Evolutionary conservation across 2,329 filamentous ascomycete genomes (phyloP).

Genomic region (Ophioceras dolichostomum): DNA sequence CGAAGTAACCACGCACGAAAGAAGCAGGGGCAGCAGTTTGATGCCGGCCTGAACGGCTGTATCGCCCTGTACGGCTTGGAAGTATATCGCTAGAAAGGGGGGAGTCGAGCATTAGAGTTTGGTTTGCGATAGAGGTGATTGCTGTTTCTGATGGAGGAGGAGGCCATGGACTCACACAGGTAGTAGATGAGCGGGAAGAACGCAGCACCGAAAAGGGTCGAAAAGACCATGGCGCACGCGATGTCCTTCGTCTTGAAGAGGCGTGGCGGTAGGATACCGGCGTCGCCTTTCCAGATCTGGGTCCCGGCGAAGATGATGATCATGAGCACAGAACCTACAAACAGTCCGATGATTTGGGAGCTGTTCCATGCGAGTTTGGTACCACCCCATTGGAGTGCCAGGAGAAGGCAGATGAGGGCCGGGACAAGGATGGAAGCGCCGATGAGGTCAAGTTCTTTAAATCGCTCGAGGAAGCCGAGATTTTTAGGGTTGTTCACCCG

Average conservation of each 20-base stretch:
- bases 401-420: slow-evolving; percentile 36
- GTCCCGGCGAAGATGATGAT: slow-evolving; percentile 32
- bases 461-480: slow-evolving; percentile 20
- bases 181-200: slow-evolving; percentile 44
- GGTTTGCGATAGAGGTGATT: no score
- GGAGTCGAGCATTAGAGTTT: no score
- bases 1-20: slow-evolving; percentile 30
- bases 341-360: slow-evolving; percentile 35
- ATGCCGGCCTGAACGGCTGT: slow-evolving; percentile 41
- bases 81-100: slow-evolving; percentile 28
- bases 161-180: slow-evolving; percentile 27
- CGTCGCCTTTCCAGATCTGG: slow-evolving; percentile 31
- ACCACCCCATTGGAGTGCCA: slow-evolving; percentile 47
- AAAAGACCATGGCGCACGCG: slow-evolving; percentile 25
- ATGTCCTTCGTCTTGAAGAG: slow-evolving; percentile 34
- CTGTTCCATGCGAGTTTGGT: slow-evolving; percentile 36
- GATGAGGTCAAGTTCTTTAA: slow-evolving; percentile 34
- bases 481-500: slow-evolving; percentile 17
- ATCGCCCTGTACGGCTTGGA: slow-evolving; percentile 40
- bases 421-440: slow-evolving; percentile 39
- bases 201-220: slow-evolving; percentile 33
- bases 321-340: slow-evolving; percentile 34
- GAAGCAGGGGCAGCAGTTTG: slow-evolving; percentile 39
- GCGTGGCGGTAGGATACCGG: slow-evolving; percentile 34
- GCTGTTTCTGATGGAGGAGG: no score